Percentiles rank a stretch among this genome's conserved stretches.
These are phyloP conservation scores for Rhodosporidiobolus odoratus DNA, from an alignment of 768 basidiomycete species.

Conservation along the genomic window DNA sequence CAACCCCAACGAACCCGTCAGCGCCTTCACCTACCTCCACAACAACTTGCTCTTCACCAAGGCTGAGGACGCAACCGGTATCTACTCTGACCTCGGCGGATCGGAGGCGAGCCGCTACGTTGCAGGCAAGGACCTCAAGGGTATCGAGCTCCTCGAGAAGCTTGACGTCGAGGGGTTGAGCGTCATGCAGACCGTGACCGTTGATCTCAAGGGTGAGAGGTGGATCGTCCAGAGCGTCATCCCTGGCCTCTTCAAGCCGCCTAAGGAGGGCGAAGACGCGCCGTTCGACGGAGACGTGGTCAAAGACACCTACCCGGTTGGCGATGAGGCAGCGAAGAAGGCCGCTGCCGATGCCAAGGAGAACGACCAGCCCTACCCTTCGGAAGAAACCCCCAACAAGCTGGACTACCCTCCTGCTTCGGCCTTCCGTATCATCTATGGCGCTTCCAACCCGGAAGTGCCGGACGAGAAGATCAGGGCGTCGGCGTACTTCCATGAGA, in stretches of 20 bases:
- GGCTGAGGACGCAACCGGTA: slow-evolving; percentile 49
- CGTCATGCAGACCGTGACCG: slow-evolving; percentile 48
- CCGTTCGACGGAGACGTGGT: slow-evolving; percentile 36
- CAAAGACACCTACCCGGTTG: slow-evolving; percentile 21
- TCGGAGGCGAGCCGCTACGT: slow-evolving; percentile 49
- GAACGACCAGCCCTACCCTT: slow-evolving; percentile 30
- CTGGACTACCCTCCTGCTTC: slow-evolving; percentile 43
- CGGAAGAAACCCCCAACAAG: slow-evolving; percentile 43
- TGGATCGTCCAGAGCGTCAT: slow-evolving; percentile 51
- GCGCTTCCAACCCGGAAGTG: slow-evolving; percentile 48
- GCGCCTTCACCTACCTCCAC: slow-evolving; percentile 49
- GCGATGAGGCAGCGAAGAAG: slow-evolving; percentile 27
- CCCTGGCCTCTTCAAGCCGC: slow-evolving; percentile 50
- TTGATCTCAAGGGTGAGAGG: slow-evolving; percentile 50
- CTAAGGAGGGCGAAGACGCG: slow-evolving; percentile 39
- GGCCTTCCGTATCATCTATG: slow-evolving; percentile 51
- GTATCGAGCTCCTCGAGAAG: slow-evolving; percentile 49
- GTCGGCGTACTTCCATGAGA: slow-evolving; percentile 46
- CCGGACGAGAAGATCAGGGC: slow-evolving; percentile 38
- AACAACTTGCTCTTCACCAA: slow-evolving; percentile 52
- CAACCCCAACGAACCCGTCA: slow-evolving; percentile 49
- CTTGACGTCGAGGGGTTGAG: slow-evolving; percentile 46
- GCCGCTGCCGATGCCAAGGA: slow-evolving; percentile 29
- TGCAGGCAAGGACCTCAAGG: slow-evolving; percentile 50
- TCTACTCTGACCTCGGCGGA: slow-evolving; percentile 49